Base-by-base conservation (phyloP, 2,329 filamentous ascomycete species). In the Ophiosphaerella narmari region DNA sequence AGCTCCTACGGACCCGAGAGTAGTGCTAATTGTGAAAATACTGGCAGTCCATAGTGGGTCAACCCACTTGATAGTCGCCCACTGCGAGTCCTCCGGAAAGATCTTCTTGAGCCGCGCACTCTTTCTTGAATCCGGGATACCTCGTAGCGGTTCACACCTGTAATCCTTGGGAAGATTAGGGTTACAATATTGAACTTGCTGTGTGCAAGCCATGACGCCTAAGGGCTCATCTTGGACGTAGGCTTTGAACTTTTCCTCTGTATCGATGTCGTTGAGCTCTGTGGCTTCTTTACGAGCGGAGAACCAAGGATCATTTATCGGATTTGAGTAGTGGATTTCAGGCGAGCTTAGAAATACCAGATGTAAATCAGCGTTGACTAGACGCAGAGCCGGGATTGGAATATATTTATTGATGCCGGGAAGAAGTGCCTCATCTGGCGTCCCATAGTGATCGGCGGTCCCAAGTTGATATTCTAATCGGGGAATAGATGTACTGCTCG, bases 181-280 rank as follows among this genome's bases (percentile, higher is more conserved):
- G n/a, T 72, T 70, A 54, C 71, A 74, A 32, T 67, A 57, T 50
- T 74, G 67, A 36, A 68, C 63, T 48, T 73, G 71, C 35, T 72
- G 67, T 14, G 59, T 56, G 43, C 73, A 75, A 1, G 61, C 70
- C 14, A 73, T 52, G 6, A 59, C 56, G 12, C 43, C 43, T 13
- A 64, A 50, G 5, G 47, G 58, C 24, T 62, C 40, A 42, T 72
- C 68, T 14, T 32, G 55, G n/a, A 32, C 26, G 33, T 41, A 64
- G 57, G 48, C 48, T 39, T 7, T 24, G 13, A 49, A 41, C 42
- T 21, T 35, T 32, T 24, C 34, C n/a, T 24, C 39, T 8, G 48
- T 54, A 43, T 38, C 16, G 39, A 48, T 21, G 24, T 39, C 12
- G 29, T 46, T 33, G n/a, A 40, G 21, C 18, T 45, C 32, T 3